phyloP scores from a whole-genome alignment of 257 asterid genomes.

The Salvia rosmarinus region DNA sequence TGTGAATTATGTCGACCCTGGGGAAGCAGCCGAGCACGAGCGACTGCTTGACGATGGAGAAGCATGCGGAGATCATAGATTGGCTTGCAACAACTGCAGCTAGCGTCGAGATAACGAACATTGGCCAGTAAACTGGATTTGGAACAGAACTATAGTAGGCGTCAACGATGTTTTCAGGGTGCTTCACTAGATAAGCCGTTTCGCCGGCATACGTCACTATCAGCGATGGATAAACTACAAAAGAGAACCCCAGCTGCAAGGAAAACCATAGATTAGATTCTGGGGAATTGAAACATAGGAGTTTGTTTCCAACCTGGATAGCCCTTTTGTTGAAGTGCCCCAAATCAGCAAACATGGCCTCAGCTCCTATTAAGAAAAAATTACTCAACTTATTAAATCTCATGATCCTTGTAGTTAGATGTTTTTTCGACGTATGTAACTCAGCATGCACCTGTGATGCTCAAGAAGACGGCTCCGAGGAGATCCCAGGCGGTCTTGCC shows the following conservation, averaged over 20 bases:
- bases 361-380: slow-evolving; percentile 49
- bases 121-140: slow-evolving; percentile 65
- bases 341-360: slow-evolving; percentile 84
- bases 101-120: slow-evolving; percentile 67
- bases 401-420: not conserved
- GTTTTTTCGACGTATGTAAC: too few relatives aligned
- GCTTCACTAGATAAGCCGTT: slow-evolving; percentile 58
- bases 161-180: slow-evolving; percentile 56
- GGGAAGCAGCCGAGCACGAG: slow-evolving; percentile 73
- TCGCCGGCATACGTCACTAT: slow-evolving; percentile 69
- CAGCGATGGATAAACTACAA: slow-evolving; percentile 70
- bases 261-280: not conserved
- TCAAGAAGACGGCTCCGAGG: slow-evolving; percentile 70
- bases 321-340: slow-evolving; percentile 76
- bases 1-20: slow-evolving; percentile 61
- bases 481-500: slow-evolving; percentile 57
- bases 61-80: slow-evolving; percentile 72
- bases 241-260: slow-evolving; percentile 59
- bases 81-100: slow-evolving; percentile 68
- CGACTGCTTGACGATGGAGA: slow-evolving; percentile 73
- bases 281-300: not conserved
- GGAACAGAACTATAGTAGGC: slow-evolving; percentile 78
- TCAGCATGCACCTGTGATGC: slow-evolving; percentile 62
- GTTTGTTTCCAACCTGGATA: slow-evolving; percentile 50
- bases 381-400: not conserved